Evolutionary conservation across 345 rosid genomes (phyloP), one percentile per base, ranked within the genome.

Genomic region (Sisymbrium irio): DNA sequence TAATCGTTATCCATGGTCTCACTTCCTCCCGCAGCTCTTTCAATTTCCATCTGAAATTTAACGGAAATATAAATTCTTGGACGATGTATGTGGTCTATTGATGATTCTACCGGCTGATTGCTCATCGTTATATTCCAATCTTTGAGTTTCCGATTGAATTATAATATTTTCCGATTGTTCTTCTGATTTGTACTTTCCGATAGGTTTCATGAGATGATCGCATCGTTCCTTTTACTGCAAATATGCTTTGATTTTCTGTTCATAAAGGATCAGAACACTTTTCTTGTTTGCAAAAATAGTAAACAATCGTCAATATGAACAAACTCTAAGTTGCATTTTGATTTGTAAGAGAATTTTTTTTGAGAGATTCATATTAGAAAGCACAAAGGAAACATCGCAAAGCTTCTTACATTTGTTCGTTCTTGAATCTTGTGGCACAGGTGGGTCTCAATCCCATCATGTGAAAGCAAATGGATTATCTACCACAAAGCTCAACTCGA

Each of bases 361-460:
- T 1, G 41, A 54, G 49, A 33, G 59, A 37, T 17, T 20, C 59
- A 20, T 62, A 28, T 18, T 18, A 6, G 8, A 9, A 40, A 17
- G n/a, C n/a, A n/a, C n/a, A n/a, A 44, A 3, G 1, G 15, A n/a
- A 62, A 42, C 22, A 25, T n/a, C 4, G 39, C 54, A 59, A 71
- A 55, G 67, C 25, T 57, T 74, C 44, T 64, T 75, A 5, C 45
- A 18, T 30, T 49, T 2, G 7, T 39, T 0, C 2, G 14, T 75
- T 41, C 10, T 20, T 67, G 66, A 54, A 46, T 58, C 56, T 78
- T 45, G 27, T 54, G 22, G 30, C 47, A 9, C 73, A 89, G 95
- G 87, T 42, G 80, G 86, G 61, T 79, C 79, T 76, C 79, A 53
- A 69, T 84, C 82, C 44, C 79, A 44, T 60, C 73, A 69, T 74